Evolutionary conservation across 148 eudicot genomes (phyloP).

Genomic region (Euryodendron excelsum): DNA sequence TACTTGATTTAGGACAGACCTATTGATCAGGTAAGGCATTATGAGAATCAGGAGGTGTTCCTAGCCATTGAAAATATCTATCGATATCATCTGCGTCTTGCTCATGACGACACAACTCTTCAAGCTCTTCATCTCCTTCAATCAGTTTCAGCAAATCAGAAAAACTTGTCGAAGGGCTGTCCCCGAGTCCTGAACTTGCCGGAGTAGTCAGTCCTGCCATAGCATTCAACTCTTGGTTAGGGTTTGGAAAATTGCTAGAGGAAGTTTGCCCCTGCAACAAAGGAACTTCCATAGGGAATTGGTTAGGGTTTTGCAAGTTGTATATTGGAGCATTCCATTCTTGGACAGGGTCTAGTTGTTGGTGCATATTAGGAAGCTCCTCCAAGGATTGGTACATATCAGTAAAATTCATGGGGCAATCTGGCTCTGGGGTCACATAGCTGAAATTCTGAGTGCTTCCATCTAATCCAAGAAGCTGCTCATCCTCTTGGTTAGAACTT

Average conservation of each 20-base stretch:
- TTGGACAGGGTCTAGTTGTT: background rate
- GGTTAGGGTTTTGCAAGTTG: no score
- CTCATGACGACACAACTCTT: background rate
- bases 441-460: background rate
- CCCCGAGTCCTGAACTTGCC: background rate
- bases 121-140: background rate
- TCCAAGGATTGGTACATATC: background rate
- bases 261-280: background rate
- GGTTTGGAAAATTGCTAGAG: background rate
- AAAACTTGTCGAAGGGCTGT: background rate
- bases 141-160: background rate
- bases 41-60: background rate
- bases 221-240: background rate
- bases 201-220: background rate
- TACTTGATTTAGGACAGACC: background rate
- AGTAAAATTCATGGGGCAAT: background rate
- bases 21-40: background rate
- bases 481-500: background rate
- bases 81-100: slow-evolving; percentile 1
- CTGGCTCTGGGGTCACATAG: background rate
- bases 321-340: no score
- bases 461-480: background rate
- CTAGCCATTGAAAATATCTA: background rate
- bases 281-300: background rate
- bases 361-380: background rate